phyloP scores from a whole-genome alignment of 345 rosid genomes.

The Abelmoschus esculentus region DNA sequence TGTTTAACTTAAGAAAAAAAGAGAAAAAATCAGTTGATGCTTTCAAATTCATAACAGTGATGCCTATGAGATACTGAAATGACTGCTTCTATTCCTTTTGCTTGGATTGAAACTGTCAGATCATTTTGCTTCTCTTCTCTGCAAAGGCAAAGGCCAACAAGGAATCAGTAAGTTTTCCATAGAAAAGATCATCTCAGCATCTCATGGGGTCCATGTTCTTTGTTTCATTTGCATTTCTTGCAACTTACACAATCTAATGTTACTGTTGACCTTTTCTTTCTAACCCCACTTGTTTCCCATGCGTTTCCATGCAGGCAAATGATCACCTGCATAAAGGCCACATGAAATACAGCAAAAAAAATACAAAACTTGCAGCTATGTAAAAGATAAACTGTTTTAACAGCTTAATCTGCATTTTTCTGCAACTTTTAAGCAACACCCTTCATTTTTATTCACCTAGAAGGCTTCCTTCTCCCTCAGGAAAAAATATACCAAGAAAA shows the following conservation, averaged over 20 bases:
- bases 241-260: background rate
- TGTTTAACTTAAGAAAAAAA: too few relatives aligned
- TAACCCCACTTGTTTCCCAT: slow-evolving; percentile 16
- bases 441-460: background rate
- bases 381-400: slow-evolving; percentile 15
- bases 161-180: background rate
- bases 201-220: slow-evolving; percentile 1
- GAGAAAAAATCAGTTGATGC: too few relatives aligned
- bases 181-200: background rate
- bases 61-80: too few relatives aligned
- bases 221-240: background rate
- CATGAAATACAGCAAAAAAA: background rate
- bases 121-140: background rate
- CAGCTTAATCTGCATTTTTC: background rate
- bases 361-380: slow-evolving; percentile 1
- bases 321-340: background rate
- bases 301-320: slow-evolving; percentile 4
- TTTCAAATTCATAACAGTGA: too few relatives aligned
- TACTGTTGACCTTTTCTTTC: background rate
- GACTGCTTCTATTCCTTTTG: background rate
- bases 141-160: background rate
- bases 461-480: background rate
- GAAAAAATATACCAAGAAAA: background rate
- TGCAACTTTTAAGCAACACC: slow-evolving; percentile 4
- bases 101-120: background rate